phyloP scores from a whole-genome alignment of 1,284 basidiomycete genomes.

The Pholiota adiposa region DNA sequence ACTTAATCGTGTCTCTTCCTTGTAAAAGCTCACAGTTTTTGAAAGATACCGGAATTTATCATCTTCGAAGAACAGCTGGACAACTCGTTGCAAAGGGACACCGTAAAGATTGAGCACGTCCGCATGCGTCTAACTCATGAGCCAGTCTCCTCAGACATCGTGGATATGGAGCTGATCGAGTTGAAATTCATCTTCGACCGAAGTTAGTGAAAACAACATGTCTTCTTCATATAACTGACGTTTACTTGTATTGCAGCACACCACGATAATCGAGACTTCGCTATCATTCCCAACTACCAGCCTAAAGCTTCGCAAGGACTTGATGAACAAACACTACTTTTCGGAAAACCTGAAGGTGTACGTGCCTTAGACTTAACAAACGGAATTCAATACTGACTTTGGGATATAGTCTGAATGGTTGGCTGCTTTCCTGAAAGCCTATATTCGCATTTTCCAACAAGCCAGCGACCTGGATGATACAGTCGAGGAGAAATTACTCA shows the following conservation, averaged over 20 bases:
- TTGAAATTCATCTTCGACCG: constrained; percentile 84
- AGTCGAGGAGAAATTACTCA: constrained; percentile 76
- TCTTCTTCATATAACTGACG: constrained; percentile 8
- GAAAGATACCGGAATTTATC: constrained; percentile 80
- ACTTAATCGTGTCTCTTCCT: constrained; percentile 1
- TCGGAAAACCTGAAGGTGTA: constrained; percentile 67
- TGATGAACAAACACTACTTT: constrained; percentile 68
- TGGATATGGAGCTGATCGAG: constrained; percentile 82
- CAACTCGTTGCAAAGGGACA: constrained; percentile 79
- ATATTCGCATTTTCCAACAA: constrained; percentile 75
- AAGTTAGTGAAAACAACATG: constrained; percentile 47
- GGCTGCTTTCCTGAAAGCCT: constrained; percentile 69
- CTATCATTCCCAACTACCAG: constrained; percentile 80
- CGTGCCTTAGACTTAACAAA: constrained; percentile 14
- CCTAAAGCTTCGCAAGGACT: constrained; percentile 54
- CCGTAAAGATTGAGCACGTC: constrained; percentile 79
- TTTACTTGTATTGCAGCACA: constrained; percentile 49
- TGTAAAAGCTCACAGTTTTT: not conserved
- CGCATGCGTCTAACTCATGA: constrained; percentile 83
- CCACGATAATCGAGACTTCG: constrained; percentile 83
- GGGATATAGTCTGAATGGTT: constrained; percentile 67
- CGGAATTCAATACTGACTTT: constrained; percentile 1
- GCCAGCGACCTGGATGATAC: constrained; percentile 77
- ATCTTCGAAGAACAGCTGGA: constrained; percentile 77
- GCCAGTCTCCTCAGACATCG: constrained; percentile 62